Base-by-base conservation (phyloP, 2,329 filamentous ascomycete species). In the Gaeumannomyces sp. region DNA sequence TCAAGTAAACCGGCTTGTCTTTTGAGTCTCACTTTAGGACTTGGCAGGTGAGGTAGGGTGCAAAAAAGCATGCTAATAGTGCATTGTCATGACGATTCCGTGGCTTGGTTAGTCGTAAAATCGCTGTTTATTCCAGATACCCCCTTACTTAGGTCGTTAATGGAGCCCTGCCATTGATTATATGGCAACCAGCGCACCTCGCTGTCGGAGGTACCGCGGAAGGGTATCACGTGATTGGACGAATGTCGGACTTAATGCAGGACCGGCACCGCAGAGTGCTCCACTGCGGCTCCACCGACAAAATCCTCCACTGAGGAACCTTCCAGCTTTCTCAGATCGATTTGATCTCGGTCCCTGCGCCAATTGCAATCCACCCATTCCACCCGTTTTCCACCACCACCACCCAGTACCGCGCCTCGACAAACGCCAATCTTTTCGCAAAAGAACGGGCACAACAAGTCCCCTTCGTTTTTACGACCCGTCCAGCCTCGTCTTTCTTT, bases 241-340 rank as follows among this genome's bases (percentile, higher is more conserved):
- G 2, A n/a, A 3, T 2, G 5, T n/a, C 45, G 45, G 22, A 53
- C 45, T 53, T n/a, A n/a, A 53, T n/a, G 45, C 45, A n/a, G 45
- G 45, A 53, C 45, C 22, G 33, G 38, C 38, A 22, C 38, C 38
- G 38, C 16, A 11, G 22, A 10, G 45, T 11, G 45, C 45, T n/a
- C 45, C 45, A 53, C 45, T 7, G 8, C 45, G 6, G 22, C 45
- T 53, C 45, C 45, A 53, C 45, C 45, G 59, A 60, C 19, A 61
- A 45, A 56, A 61, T 53, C 63, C 35, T 13, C 58, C 63, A 60
- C 59, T 57, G 28, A 58, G 16, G 61, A 62, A 56, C 31, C 61
- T 62, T 62, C 61, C 61, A 56, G 61, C 53, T 56, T 62, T 53
- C 45, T n/a, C 16, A 16, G 45, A 29, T 53, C 11, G 29, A 27